These are phyloP conservation scores for Discostella stelligeroides DNA, from an alignment of 108 stramenopile genomes.

Conservation along the genomic window DNA sequence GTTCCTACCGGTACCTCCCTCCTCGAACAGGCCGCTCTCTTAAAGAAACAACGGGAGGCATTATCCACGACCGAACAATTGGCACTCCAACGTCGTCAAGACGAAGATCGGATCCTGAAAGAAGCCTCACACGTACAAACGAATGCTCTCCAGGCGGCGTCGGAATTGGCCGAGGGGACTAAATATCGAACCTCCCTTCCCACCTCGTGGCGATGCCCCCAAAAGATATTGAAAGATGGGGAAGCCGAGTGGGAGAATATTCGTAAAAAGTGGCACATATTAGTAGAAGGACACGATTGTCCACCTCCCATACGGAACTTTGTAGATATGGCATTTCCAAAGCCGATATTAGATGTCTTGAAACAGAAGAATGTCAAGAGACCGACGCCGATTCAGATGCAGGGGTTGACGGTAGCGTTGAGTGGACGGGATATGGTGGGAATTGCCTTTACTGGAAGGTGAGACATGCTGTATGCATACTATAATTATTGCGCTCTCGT, in stretches of 20 bases:
- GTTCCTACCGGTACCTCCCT: slow-evolving; percentile 49
- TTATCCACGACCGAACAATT: slow-evolving; percentile 65
- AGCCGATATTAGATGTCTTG: slow-evolving; percentile 78
- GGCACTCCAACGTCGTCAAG: slow-evolving; percentile 60
- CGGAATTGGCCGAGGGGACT: slow-evolving; percentile 90
- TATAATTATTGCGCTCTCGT: slow-evolving; percentile 21
- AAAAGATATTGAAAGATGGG: slow-evolving; percentile 70
- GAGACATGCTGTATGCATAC: background rate
- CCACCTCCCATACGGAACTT: slow-evolving; percentile 93
- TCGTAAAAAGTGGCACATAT: slow-evolving; percentile 95
- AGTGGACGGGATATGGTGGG: slow-evolving; percentile 98
- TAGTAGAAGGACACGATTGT: slow-evolving; percentile 91
- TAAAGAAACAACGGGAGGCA: slow-evolving; percentile 65
- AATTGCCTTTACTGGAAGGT: slow-evolving; percentile 94
- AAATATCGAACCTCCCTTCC: slow-evolving; percentile 80
- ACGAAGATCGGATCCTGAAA: slow-evolving; percentile 91
- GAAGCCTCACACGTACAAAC: slow-evolving; percentile 95
- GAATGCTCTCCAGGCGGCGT: slow-evolving; percentile 94
- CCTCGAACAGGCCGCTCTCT: slow-evolving; percentile 83
- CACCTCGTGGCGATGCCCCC: slow-evolving; percentile 91
- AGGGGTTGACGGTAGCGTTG: slow-evolving; percentile 96
- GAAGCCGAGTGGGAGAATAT: slow-evolving; percentile 73
- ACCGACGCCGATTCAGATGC: slow-evolving; percentile 99
- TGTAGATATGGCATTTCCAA: slow-evolving; percentile 94
- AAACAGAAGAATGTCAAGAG: slow-evolving; percentile 86